Evolutionary conservation across 352 stramenopile species (phyloP), one percentile per base, ranked within the genome.

Genomic region (Peronospora destructor): DNA sequence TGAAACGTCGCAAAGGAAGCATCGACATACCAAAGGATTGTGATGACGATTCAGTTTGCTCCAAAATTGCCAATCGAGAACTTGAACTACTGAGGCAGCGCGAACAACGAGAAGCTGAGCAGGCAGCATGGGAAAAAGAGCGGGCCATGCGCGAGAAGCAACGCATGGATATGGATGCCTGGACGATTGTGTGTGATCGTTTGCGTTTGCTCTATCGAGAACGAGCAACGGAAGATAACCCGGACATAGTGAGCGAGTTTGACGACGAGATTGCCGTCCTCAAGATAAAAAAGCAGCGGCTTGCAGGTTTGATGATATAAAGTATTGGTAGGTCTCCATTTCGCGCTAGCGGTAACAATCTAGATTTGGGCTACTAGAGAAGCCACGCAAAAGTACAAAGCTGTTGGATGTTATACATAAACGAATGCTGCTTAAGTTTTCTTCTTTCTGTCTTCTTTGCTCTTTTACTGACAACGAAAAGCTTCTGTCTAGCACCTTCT

Each of bases 251-350:
- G 17, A 50, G 36, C 19, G 49, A 66, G 41, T 65, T 71, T 34
- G 40, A 64, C 19, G 62, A 71, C 38, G 62, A 71, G 26, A 58
- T 71, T 12, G 33, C 45, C 26, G 26, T 71, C 9, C 62, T 71
- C 37, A 68, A 68, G 58, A 68, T 51, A 39, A 71, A 65, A 37
- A 67, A 71, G 38, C 62, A 71, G 25, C 62, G 49, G 14, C 53
- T 71, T 42, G 49, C 58, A 13, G 33, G 39, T 14, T 42, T 58
- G 19, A 46, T 71, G 58, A 33, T 45, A 28, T 64, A 44, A 51
- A 13, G 33, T 23, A 23, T 35, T 14, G 4, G n/a, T n/a, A 23
- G 9, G 23, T 21, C 5, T 11, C 13, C 8, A 19, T 25, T 4
- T 6, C 28, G 38, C 21, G 11, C 9, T 16, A 14, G 7, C 11